Conservation (phyloP, 495 filamentous ascomycete genomes). For the Lophium mytilinum region DNA sequence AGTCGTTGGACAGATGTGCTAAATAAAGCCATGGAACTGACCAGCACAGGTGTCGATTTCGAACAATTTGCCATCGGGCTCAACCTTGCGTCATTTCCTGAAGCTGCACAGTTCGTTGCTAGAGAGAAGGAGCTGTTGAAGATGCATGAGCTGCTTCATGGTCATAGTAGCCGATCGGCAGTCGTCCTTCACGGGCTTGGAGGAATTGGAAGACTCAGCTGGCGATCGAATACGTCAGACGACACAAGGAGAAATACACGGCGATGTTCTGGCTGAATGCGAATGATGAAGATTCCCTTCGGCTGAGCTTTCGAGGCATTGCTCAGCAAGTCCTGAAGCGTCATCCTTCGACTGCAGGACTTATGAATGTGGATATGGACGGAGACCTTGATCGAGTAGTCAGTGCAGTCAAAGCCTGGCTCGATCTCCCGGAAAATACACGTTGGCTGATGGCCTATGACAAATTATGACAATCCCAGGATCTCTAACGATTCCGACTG, state of each 20-base stretch:
- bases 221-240: not conserved
- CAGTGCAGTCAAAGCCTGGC: conserved; percentile 1
- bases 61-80: conserved; percentile 10
- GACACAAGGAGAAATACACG: conserved; percentile 9
- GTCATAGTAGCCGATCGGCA: not conserved
- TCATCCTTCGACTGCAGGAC: not conserved
- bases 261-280: conserved; percentile 13
- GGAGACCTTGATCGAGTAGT: not conserved
- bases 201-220: conserved; percentile 16
- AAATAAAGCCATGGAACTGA: conserved; percentile 2
- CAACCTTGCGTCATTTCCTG: conserved; percentile 9
- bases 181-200: conserved; percentile 7
- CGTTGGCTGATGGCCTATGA: conserved; percentile 29
- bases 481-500: conserved; percentile 7
- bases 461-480: conserved; percentile 24
- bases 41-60: conserved; percentile 10
- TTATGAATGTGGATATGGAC: not conserved
- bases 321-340: conserved; percentile 4
- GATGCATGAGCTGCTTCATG: conserved; percentile 14
- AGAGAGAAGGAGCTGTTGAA: conserved; percentile 15
- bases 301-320: conserved; percentile 7
- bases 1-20: not conserved
- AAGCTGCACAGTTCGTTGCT: conserved; percentile 19
- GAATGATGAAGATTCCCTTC: conserved; percentile 7
- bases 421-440: not conserved